Evolutionary conservation across 345 rosid species (phyloP), one percentile per base, ranked within the genome.

Genomic region (Viola odorata): DNA sequence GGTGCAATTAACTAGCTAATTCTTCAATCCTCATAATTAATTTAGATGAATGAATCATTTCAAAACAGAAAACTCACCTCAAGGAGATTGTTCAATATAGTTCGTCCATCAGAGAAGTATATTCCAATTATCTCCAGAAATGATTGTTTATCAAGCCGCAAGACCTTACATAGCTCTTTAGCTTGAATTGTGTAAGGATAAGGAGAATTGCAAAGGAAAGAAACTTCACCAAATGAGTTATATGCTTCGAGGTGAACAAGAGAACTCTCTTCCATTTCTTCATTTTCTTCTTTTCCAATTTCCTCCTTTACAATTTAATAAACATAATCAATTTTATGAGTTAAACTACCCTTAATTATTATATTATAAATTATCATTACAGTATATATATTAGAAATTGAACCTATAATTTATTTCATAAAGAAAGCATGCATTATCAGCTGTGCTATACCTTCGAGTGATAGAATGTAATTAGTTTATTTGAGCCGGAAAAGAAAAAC

Each of bases 141-240:
- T n/a, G 98, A 86, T 48, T 69, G 84, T 49, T 83, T 85, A 66
- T 86, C 95, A 12, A 88, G 80, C 45, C 88, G 80, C 73, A 91
- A 70, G 44, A 88, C 72, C 77, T 71, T 75, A 67, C 87, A 88
- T 8, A 82, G 70, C 60, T 88, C 87, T 12, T 78, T 37, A 52
- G 77, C 98, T 64, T 75, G 76, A 65, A 86, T 69, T 0, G 87
- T 75, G 63, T 62, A 76, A 61, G 88, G 81, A 71, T 86, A 83
- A 71, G 86, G 83, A 59, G 80, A 77, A 49, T 82, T 86, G 80
- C 91, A 85, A 8, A 88, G 81, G 58, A 91, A 82, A 32, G 95
- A 79, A 69, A 83, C 71, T 74, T 82, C 95, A 8, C 96, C 91
- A 66, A 88, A 81, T 3, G 95, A 80, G 56, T 78, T 63, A 57